Evolutionary conservation across 495 filamentous ascomycete species (phyloP).

Genomic region (Xylaria flabelliformis): DNA sequence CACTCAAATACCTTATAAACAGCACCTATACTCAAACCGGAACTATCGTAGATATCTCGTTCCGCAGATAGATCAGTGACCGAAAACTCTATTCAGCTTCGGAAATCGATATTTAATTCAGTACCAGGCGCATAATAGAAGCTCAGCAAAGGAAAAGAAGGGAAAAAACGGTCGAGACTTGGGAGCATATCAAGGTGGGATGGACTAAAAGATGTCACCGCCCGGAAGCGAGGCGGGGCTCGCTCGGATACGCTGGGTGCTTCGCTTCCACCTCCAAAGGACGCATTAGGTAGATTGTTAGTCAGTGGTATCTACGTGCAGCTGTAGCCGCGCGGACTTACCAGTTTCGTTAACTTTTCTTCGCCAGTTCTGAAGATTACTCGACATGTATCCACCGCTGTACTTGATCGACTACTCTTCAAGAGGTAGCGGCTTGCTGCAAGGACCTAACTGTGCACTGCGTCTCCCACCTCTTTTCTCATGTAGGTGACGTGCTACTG

Average conservation of each 20-base stretch:
- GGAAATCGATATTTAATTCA: neutral
- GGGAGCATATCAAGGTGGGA: neutral
- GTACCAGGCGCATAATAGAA: neutral
- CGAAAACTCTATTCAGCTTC: neutral
- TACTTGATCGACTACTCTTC: neutral
- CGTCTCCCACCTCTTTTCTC: neutral
- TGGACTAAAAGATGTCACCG: neutral
- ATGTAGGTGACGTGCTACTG: slow-evolving; percentile 1
- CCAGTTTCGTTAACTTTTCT: neutral
- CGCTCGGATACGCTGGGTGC: neutral
- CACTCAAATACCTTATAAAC: neutral
- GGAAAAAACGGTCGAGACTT: neutral
- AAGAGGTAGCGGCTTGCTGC: slow-evolving; percentile 8
- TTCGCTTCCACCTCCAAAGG: neutral
- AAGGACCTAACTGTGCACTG: slow-evolving; percentile 20
- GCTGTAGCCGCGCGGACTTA: neutral
- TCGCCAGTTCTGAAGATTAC: neutral
- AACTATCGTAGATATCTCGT: neutral
- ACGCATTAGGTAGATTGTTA: neutral
- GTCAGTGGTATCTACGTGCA: neutral
- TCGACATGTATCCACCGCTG: neutral
- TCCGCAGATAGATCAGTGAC: neutral
- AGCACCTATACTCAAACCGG: neutral
- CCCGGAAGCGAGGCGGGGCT: neutral
- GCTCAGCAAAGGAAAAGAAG: neutral